Base-by-base conservation (phyloP, 768 basidiomycete genomes). In the Phylloporus arenicola region DNA sequence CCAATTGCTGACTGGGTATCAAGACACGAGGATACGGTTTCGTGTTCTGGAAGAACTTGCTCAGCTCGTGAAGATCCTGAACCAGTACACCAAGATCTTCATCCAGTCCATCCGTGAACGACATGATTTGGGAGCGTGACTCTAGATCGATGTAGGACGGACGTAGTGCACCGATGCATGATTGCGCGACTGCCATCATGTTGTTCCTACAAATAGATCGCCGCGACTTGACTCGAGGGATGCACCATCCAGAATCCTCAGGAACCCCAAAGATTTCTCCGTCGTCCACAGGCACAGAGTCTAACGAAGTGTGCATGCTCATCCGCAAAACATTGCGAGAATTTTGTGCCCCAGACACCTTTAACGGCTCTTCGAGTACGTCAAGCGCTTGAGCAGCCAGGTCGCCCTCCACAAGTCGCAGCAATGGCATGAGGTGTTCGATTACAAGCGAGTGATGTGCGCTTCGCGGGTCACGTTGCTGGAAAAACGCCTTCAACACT, bases 281-380 rank as follows among this genome's bases (percentile, higher is more conserved):
- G 6, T 79, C 75, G 34, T 86, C 80, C 11, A 76, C 71, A 38
- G 75, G 71, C 22, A 71, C 63, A 25, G 71, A 63, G 30, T 69
- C 66, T 14, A 75, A 66, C 25, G 75, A 78, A 20, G 76, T 64
- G 55, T 87, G 84, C 81, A 93, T 84, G 67, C 92, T 92, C 89
- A 94, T 92, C 6, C 90, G 81, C 20, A 94, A 74, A n/a, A 93
- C 88, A 57, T 91, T 86, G 52, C 86, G 86, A 1, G 90, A 88
- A 0, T 84, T 77, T 42, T 81, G 83, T 20, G 88, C 86, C 38
- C 83, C 81, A 1, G 82, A 81, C 70, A 92, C 85, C 17, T 77
- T 80, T 68, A 89, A 82, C 0, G 92, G 92, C 58, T 93, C 88
- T 59, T 96, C 92, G 6, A 97, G 77, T n/a, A 97, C 91, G 43